Percentiles rank a stretch among this genome's conserved stretches.
phyloP scores from a whole-genome alignment of 129 eudicot species.

The Helichrysum umbraculigerum region DNA sequence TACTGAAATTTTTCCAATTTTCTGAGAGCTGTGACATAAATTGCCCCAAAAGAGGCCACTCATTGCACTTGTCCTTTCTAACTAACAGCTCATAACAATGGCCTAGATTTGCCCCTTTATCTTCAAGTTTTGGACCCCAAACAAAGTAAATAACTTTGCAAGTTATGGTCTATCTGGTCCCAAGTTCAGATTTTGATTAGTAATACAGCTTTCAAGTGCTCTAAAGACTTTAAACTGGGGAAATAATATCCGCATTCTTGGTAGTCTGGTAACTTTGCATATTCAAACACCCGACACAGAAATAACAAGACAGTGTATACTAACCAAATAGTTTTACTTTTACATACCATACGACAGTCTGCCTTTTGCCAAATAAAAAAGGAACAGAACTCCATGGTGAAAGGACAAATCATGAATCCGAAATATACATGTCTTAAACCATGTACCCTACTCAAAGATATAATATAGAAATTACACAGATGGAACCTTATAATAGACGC shows the following conservation, averaged over 20 bases:
- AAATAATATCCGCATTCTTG: background rate
- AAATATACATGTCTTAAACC: conserved; percentile 12
- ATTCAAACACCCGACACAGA: background rate
- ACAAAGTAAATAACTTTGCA: background rate
- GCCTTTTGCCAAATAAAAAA: background rate
- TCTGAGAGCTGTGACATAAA: background rate
- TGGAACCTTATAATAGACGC: conserved; percentile 9
- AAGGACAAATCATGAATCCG: background rate
- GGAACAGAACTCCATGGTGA: background rate
- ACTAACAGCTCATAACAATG: background rate
- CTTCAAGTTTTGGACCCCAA: background rate
- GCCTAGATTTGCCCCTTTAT: conserved; percentile 13
- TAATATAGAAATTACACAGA: background rate
- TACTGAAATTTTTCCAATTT: background rate
- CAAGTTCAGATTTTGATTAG: background rate
- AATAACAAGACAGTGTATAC: background rate
- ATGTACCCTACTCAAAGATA: conserved; percentile 18
- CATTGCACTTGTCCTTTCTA: conserved; percentile 8
- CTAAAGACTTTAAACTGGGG: background rate
- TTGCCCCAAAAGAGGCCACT: background rate
- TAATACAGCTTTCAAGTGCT: background rate
- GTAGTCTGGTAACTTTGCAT: too few relatives aligned
- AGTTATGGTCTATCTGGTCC: background rate
- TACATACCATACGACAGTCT: background rate
- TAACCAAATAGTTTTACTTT: background rate